Percentiles rank a stretch among this genome's conserved stretches.
Conservation (phyloP, 2,329 filamentous ascomycete species). For the Coniochaeta sp. region DNA sequence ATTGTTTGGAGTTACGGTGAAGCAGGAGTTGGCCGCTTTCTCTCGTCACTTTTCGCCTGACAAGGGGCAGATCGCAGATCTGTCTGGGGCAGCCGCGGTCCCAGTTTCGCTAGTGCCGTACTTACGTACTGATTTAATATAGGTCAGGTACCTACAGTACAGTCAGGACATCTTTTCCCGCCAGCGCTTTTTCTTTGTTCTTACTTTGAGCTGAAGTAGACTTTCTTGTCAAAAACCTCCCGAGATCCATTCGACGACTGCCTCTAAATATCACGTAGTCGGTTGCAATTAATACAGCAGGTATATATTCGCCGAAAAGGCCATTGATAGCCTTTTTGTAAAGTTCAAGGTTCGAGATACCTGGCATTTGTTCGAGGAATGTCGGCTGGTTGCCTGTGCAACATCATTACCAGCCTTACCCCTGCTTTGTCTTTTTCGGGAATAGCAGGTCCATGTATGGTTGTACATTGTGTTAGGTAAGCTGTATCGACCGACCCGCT, state of each 20-base stretch:
- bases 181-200: not conserved
- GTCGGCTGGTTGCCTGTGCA: not conserved
- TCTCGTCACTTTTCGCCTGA: not conserved
- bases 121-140: not conserved
- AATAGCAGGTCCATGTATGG: too few relatives aligned
- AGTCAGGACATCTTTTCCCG: not conserved
- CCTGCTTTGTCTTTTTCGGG: not conserved
- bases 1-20: not conserved
- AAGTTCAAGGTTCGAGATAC: not conserved
- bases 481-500: not conserved
- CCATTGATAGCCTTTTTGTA: not conserved
- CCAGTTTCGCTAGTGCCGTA: not conserved
- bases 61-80: not conserved
- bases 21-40: not conserved
- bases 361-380: not conserved
- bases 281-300: not conserved
- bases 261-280: too few relatives aligned
- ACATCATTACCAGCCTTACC: not conserved
- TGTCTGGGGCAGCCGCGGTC: not conserved
- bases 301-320: not conserved
- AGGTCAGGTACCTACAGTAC: too few relatives aligned
- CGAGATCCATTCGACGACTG: too few relatives aligned
- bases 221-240: not conserved
- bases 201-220: not conserved
- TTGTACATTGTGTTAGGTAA: not conserved